A percentile compares a stretch with the other conserved stretches of the same genome.
Conservation (phyloP, 257 asterid genomes). For the Penstemon davidsonii region DNA sequence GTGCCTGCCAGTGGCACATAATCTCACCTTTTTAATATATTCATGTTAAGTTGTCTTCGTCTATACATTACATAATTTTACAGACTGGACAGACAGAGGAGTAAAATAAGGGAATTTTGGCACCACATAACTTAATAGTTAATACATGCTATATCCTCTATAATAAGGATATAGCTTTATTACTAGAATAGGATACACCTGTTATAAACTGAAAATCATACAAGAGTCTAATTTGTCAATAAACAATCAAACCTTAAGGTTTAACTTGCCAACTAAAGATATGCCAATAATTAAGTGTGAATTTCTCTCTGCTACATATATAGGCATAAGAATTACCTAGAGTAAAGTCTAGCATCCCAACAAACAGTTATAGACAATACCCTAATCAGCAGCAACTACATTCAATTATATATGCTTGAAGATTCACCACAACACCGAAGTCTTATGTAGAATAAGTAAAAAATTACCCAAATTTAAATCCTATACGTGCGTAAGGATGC, state of each 20-base stretch:
- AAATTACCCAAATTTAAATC: background rate
- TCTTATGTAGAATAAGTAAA: background rate
- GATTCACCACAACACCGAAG: background rate
- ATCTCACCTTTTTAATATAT: background rate
- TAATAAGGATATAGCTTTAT: background rate
- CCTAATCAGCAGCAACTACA: constrained; percentile 9
- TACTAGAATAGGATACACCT: background rate
- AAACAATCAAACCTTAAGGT: constrained; percentile 1
- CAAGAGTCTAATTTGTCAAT: background rate
- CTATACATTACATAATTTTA: constrained; percentile 5
- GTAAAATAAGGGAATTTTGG: background rate
- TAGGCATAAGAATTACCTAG: constrained; percentile 11
- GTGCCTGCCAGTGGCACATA: background rate
- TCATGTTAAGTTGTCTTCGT: background rate
- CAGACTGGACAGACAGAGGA: background rate
- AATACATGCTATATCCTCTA: background rate
- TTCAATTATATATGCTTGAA: constrained; percentile 2
- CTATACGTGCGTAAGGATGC: constrained; percentile 7
- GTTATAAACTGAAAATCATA: background rate
- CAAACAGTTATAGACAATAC: background rate
- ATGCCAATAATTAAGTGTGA: background rate
- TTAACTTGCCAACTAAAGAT: constrained; percentile 10
- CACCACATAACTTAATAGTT: background rate
- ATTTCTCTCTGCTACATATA: constrained; percentile 5
- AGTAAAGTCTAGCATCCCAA: background rate